Evolutionary conservation across 176 grass and related monocot genomes (phyloP).

Genomic region (Cymbopogon citratus): DNA sequence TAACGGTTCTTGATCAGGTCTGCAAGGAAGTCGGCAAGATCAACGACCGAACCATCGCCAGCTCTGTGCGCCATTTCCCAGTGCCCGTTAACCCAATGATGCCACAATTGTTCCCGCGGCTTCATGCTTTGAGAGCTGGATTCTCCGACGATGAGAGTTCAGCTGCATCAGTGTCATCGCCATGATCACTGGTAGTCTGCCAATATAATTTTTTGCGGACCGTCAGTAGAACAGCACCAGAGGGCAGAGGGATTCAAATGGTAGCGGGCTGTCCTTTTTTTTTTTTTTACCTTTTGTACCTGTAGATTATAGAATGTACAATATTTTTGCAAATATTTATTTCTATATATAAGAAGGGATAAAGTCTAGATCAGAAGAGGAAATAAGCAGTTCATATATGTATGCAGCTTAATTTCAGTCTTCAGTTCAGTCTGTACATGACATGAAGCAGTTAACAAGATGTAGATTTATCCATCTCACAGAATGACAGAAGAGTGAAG

Average conservation of each 20-base stretch:
- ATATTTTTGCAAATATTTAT: slow-evolving; percentile 65
- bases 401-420: neutral
- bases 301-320: slow-evolving; percentile 65
- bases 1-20: slow-evolving; percentile 68
- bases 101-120: slow-evolving; percentile 67
- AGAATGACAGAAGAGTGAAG: neutral
- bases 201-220: slow-evolving; percentile 26
- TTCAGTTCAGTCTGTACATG: slow-evolving; percentile 30
- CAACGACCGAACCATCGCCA: slow-evolving; percentile 66
- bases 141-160: slow-evolving; percentile 84
- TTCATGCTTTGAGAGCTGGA: slow-evolving; percentile 59
- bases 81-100: slow-evolving; percentile 82
- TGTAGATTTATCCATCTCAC: neutral
- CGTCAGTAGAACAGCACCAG: neutral
- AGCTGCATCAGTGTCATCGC: slow-evolving; percentile 37
- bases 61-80: slow-evolving; percentile 72
- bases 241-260: slow-evolving; percentile 19
- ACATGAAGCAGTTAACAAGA: slow-evolving; percentile 28
- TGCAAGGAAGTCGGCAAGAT: slow-evolving; percentile 81
- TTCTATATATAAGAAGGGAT: slow-evolving; percentile 48
- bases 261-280: neutral
- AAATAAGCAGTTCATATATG: slow-evolving; percentile 34
- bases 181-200: slow-evolving; percentile 31
- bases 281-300: slow-evolving; percentile 35
- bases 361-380: slow-evolving; percentile 38